Evolutionary conservation across 192 early-diverging fungal genomes (phyloP).

Genomic region (Dimargaris cristalligena): DNA sequence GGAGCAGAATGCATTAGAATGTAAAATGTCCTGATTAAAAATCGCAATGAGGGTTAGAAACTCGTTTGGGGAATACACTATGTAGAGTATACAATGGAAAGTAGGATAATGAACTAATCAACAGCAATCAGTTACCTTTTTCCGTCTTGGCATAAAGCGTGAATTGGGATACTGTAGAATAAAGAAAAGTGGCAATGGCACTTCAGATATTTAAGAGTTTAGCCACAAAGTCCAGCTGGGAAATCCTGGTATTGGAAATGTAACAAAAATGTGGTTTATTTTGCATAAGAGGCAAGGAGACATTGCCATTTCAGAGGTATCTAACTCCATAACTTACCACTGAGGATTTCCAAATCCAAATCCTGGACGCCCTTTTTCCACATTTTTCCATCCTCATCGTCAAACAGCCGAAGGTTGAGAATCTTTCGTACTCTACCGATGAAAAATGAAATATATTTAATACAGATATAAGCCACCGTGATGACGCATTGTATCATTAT

Average conservation of each 20-base stretch:
- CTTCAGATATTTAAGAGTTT: neutral
- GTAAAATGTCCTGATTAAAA: neutral
- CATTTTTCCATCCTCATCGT: slow-evolving; percentile 40
- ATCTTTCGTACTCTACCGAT: slow-evolving; percentile 49
- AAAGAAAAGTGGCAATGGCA: neutral
- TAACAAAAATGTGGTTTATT: too few species aligned
- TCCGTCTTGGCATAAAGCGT: slow-evolving; percentile 69
- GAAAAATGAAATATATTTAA: neutral
- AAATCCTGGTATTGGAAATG: too few species aligned
- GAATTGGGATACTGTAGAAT: slow-evolving; percentile 68
- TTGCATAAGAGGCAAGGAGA: too few species aligned
- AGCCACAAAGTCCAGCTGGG: neutral
- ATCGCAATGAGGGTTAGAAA: neutral
- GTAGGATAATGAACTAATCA: neutral
- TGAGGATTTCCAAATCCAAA: slow-evolving; percentile 52
- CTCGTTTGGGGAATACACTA: neutral
- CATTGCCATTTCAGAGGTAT: too few species aligned
- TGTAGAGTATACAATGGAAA: neutral
- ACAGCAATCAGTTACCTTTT: slow-evolving; percentile 37
- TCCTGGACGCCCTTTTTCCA: slow-evolving; percentile 75
- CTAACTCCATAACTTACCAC: slow-evolving; percentile 36
- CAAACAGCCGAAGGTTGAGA: slow-evolving; percentile 57
- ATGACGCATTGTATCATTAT: neutral
- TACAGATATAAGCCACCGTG: neutral
- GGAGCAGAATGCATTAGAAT: neutral